A percentile compares a stretch with the other conserved stretches of the same genome.
phyloP scores from a whole-genome alignment of 805 yeast species.

The Candida awuae region DNA sequence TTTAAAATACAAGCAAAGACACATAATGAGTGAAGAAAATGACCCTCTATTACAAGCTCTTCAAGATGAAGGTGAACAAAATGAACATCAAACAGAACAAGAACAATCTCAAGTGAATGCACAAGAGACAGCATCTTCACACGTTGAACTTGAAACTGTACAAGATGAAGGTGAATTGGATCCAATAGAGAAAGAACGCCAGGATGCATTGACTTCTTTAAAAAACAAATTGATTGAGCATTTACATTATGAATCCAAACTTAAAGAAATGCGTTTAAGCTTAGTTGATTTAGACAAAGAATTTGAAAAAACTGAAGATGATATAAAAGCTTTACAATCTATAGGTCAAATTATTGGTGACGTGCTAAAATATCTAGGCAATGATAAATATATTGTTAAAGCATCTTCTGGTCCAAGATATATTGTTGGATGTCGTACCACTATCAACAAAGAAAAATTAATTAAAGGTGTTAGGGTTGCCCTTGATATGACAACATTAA shows the following conservation, averaged over 20 bases:
- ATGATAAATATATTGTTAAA: slow-evolving; percentile 90
- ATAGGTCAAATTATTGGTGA: slow-evolving; percentile 98
- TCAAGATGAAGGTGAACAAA: slow-evolving; percentile 28
- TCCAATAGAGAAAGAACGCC: slow-evolving; percentile 35
- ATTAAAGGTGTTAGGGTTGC: slow-evolving; percentile 96
- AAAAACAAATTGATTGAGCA: slow-evolving; percentile 86
- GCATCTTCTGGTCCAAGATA: slow-evolving; percentile 97
- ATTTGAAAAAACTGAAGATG: slow-evolving; percentile 91
- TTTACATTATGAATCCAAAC: slow-evolving; percentile 86
- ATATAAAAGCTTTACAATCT: slow-evolving; percentile 91
- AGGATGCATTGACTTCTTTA: slow-evolving; percentile 67
- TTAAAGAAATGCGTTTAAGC: slow-evolving; percentile 73
- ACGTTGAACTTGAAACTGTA: neutral
- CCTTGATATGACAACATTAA: slow-evolving; percentile 92
- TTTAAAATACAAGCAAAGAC: neutral
- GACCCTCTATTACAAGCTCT: slow-evolving; percentile 75
- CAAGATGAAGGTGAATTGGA: slow-evolving; percentile 7
- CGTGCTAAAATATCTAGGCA: slow-evolving; percentile 89
- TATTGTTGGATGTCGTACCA: slow-evolving; percentile 94
- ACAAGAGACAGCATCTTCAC: slow-evolving; percentile 4
- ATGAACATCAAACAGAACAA: neutral
- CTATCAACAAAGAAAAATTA: slow-evolving; percentile 73
- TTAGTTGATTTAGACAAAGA: slow-evolving; percentile 78
- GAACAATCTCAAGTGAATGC: slow-evolving; percentile 1
- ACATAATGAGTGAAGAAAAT: slow-evolving; percentile 38